Evolutionary conservation across 495 filamentous ascomycete genomes (phyloP).

Genomic region (Penicillium steckii): DNA sequence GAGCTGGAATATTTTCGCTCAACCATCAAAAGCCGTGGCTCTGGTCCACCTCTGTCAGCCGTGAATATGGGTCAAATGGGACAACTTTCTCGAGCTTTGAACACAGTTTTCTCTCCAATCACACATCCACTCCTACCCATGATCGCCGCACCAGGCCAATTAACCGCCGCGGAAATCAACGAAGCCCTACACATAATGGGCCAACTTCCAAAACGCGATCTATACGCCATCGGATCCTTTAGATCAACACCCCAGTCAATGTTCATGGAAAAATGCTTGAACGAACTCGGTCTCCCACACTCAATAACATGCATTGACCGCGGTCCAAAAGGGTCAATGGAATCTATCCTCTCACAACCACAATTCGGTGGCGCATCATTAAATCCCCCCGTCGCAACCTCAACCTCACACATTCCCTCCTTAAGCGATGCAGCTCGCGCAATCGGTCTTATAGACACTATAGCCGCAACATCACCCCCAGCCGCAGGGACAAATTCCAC

Average conservation of each 20-base stretch:
- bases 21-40: conserved; percentile 62
- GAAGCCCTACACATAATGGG: conserved; percentile 74
- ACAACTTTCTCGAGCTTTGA: conserved; percentile 75
- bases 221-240: conserved; percentile 76
- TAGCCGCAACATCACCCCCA: conserved; percentile 54
- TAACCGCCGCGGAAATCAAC: conserved; percentile 83
- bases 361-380: conserved; percentile 79
- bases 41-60: conserved; percentile 70
- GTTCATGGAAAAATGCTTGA: conserved; percentile 87
- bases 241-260: conserved; percentile 70
- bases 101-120: conserved; percentile 81
- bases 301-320: conserved; percentile 74
- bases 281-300: conserved; percentile 81
- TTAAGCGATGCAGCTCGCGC: conserved; percentile 70
- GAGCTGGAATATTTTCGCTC: conserved; percentile 86
- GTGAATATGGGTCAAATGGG: conserved; percentile 85
- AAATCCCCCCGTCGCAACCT: conserved; percentile 61
- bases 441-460: conserved; percentile 78
- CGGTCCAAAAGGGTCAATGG: conserved; percentile 59
- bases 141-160: conserved; percentile 79
- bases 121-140: conserved; percentile 81
- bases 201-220: conserved; percentile 72
- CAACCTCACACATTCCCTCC: conserved; percentile 55
- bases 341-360: conserved; percentile 64
- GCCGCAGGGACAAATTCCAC: conserved; percentile 32